Evolutionary conservation across 2,329 filamentous ascomycete genomes (phyloP).

Genomic region (Phialemonium atrogriseum): DNA sequence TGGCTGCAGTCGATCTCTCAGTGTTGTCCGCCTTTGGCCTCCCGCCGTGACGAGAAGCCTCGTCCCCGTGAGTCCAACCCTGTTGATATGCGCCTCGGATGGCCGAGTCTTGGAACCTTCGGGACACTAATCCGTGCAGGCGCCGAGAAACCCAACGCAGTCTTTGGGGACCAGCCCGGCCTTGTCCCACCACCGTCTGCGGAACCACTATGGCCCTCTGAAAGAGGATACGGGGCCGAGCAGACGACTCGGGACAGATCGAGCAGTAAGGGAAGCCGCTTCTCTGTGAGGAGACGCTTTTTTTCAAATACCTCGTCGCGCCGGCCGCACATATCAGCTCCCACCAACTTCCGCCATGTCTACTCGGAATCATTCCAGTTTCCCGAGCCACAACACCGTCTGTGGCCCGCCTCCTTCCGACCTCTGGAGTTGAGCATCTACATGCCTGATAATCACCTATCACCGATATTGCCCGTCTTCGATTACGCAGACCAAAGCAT

Average conservation of each 20-base stretch:
- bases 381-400: slow-evolving; percentile 17
- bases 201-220: slow-evolving; percentile 15
- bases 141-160: slow-evolving; percentile 18
- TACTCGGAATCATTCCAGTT: slow-evolving; percentile 37
- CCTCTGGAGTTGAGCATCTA: slow-evolving; percentile 52
- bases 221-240: slow-evolving; percentile 17
- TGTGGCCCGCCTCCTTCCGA: slow-evolving; percentile 33
- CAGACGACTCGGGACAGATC: slow-evolving; percentile 17
- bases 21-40: slow-evolving; percentile 33
- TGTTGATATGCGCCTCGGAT: slow-evolving; percentile 20
- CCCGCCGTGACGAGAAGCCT: slow-evolving; percentile 29
- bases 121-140: slow-evolving; percentile 10
- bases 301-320: slow-evolving; percentile 37
- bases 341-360: slow-evolving; percentile 53
- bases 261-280: slow-evolving; percentile 23
- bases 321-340: slow-evolving; percentile 49
- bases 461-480: slow-evolving; percentile 48
- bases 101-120: slow-evolving; percentile 6
- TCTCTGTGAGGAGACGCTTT: slow-evolving; percentile 38
- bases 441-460: slow-evolving; percentile 35
- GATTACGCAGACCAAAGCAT: slow-evolving; percentile 24
- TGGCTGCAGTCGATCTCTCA: slow-evolving; percentile 38
- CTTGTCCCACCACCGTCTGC: slow-evolving; percentile 19
- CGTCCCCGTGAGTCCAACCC: slow-evolving; percentile 17
- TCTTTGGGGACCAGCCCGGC: slow-evolving; percentile 22